Base-by-base conservation (phyloP, 305 asterid species). In the Euphrasia arctica region DNA sequence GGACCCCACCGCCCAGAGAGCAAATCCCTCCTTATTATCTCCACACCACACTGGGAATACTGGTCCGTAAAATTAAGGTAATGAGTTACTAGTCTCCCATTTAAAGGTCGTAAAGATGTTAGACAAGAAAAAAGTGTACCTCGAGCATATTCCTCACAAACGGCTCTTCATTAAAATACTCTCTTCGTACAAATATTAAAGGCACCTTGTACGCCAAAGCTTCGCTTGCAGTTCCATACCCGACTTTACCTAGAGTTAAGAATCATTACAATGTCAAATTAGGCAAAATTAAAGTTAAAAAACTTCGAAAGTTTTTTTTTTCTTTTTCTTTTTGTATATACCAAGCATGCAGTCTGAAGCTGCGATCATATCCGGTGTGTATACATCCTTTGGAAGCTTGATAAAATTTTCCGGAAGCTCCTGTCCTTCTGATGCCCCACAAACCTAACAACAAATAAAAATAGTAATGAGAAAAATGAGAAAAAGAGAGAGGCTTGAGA, bases 211-310 rank as follows among this genome's bases (percentile, higher is more conserved):
- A 84, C 64, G 91, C 89, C 76, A 86, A 74, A 66, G 91, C 90
- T 76, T 86, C 95, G 75, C 95, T 86, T 47, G 69, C 84, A 28
- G 95, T 80, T 56, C 91, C 91, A 77, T 86, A 86, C 62, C 95
- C 95, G 62, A 86, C 72, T 83, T 86, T 86, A 70, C 94, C 94
- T 83, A 74, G 41, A 12, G 41, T 14, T 18, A 58, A 31, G 28
- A 58, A 32, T 41, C 48, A 49, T 51, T 13, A 39, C 56, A 54
- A 62, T n/a, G 65, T 54, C 52, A 57, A 43, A 31, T 49, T 62
- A 18, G 22, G 22, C 22, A 18, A 18, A 18, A 18, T 18, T 18
- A 18, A 18, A 18, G 22, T 18, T 18, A 18, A 18, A 18, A 18
- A 18, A 18, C 22, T 18, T 18, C 0, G 22, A 18, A 18, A 18